These are phyloP conservation scores for Zygoascus bituminiphila DNA, from an alignment of 805 yeast species.

Conservation along the genomic window DNA sequence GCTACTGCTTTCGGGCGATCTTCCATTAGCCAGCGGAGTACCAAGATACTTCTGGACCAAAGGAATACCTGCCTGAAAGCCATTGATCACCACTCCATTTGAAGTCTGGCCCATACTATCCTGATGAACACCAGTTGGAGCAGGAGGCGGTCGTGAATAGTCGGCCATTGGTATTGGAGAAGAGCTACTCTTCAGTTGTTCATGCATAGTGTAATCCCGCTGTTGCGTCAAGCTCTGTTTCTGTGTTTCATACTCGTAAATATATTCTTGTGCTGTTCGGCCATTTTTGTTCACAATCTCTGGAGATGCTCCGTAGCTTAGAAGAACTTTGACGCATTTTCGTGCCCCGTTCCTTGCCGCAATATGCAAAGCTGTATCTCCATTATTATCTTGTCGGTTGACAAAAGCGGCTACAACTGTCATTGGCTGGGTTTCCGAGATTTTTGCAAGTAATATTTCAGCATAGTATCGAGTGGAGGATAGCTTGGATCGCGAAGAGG, in stretches of 20 bases:
- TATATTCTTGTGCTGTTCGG: slow-evolving; percentile 32
- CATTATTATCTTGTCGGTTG: slow-evolving; percentile 72
- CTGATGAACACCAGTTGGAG: slow-evolving; percentile 7
- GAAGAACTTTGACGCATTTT: slow-evolving; percentile 35
- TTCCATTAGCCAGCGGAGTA: not conserved
- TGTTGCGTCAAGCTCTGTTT: slow-evolving; percentile 14
- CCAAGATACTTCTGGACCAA: not conserved
- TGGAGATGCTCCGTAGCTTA: slow-evolving; percentile 41
- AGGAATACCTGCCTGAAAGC: not conserved
- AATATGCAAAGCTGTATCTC: slow-evolving; percentile 79
- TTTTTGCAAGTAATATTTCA: slow-evolving; percentile 64
- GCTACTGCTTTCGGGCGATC: not conserved
- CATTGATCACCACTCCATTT: not conserved
- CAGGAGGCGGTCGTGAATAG: not conserved
- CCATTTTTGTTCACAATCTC: slow-evolving; percentile 36
- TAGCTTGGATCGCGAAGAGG: slow-evolving; percentile 55
- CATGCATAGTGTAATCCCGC: slow-evolving; percentile 7
- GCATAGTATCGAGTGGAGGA: slow-evolving; percentile 80
- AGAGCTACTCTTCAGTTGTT: slow-evolving; percentile 15
- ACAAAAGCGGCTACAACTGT: slow-evolving; percentile 42
- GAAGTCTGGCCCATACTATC: not conserved
- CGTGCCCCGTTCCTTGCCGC: slow-evolving; percentile 53
- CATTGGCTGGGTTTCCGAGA: slow-evolving; percentile 54
- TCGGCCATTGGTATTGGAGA: slow-evolving; percentile 17
- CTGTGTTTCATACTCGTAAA: slow-evolving; percentile 26